These are phyloP conservation scores for Trifolium repens DNA, from an alignment of 306 rosid species.

Conservation along the genomic window DNA sequence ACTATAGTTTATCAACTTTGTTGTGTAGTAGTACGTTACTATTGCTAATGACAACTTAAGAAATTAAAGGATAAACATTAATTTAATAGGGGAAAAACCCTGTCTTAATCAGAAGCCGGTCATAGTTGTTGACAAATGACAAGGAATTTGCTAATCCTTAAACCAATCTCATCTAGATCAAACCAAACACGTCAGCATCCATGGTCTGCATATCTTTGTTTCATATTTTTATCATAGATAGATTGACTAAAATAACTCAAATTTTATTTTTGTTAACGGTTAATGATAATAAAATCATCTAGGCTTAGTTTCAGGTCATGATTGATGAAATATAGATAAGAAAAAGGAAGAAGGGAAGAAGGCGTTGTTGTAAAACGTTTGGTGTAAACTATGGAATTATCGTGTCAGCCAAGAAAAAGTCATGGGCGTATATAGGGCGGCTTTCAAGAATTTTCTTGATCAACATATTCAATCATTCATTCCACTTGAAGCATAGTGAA, in stretches of 20 bases:
- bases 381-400: conserved; percentile 8
- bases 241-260: conserved; percentile 12
- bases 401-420: not conserved
- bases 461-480: not conserved
- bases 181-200: conserved; percentile 21
- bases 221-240: not conserved
- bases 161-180: conserved; percentile 27
- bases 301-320: conserved; percentile 3
- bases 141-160: conserved; percentile 2
- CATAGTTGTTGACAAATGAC: conserved; percentile 36
- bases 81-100: not conserved
- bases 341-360: not conserved
- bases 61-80: conserved; percentile 21
- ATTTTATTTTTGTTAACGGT: not conserved
- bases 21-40: not conserved
- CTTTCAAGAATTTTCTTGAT: not conserved
- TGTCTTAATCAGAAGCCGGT: conserved; percentile 17
- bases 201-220: conserved; percentile 3
- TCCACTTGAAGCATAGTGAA: not conserved
- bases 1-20: not conserved
- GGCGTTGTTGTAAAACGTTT: not conserved
- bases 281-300: not conserved
- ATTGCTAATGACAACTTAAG: not conserved
- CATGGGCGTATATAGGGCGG: not conserved
- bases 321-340: conserved; percentile 16